These are phyloP conservation scores for Diaporthe vaccinii DNA, from an alignment of 2,329 filamentous ascomycete species.

Conservation along the genomic window DNA sequence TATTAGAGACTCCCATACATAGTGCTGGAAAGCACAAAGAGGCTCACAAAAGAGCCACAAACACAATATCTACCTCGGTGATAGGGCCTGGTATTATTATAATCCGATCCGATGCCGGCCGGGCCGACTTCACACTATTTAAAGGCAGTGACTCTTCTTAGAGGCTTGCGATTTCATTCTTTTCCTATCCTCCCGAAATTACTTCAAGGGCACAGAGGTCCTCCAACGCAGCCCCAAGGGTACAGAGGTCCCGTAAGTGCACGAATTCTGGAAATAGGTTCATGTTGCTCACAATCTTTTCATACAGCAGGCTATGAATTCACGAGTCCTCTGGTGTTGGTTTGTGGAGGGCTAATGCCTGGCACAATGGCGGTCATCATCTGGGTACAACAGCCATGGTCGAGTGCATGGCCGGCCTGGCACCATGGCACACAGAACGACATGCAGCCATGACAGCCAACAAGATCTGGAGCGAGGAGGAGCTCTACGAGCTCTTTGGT, in stretches of 20 bases:
- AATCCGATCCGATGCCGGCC: background rate
- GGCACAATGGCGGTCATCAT: background rate
- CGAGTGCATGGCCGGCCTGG: background rate
- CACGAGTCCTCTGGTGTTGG: no score
- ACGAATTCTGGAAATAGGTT: rapidly evolving
- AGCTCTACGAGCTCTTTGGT: no score
- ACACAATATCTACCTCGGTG: background rate
- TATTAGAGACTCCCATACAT: background rate
- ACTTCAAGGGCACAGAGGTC: background rate
- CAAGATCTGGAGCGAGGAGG: background rate
- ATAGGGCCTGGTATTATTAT: background rate
- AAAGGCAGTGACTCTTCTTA: background rate
- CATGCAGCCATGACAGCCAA: background rate
- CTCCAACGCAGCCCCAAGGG: background rate
- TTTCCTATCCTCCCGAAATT: background rate
- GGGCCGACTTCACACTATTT: background rate
- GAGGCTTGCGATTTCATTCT: background rate
- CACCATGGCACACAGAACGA: background rate
- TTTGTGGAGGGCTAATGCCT: background rate
- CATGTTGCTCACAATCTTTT: background rate
- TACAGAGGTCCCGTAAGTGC: constrained; percentile 3
- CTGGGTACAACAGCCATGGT: background rate
- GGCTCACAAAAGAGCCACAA: background rate
- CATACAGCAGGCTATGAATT: background rate
- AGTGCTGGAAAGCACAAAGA: background rate